Evolutionary conservation across 164 flowering plant species (phyloP).

Genomic region (Dillenia suffruticosa): DNA sequence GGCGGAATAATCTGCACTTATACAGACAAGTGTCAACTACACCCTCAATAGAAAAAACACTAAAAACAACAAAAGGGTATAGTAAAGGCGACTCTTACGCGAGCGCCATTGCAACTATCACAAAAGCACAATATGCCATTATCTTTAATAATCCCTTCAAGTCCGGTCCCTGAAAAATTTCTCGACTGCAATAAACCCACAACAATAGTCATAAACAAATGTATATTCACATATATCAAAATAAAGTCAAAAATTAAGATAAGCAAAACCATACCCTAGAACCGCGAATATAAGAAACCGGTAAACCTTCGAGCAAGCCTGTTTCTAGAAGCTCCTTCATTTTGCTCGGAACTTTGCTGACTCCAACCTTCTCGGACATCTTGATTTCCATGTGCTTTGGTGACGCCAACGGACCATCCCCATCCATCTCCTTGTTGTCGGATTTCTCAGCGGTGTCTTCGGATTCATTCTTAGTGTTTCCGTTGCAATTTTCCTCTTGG

Average conservation of each 20-base stretch:
- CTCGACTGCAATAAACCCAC: neutral
- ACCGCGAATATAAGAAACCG: slow-evolving; percentile 46
- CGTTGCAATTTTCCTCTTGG: slow-evolving; percentile 1
- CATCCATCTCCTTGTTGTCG: neutral
- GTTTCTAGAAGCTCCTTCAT: slow-evolving; percentile 61
- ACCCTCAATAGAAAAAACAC: neutral
- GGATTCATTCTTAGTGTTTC: slow-evolving; percentile 2
- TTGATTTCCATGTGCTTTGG: slow-evolving; percentile 19
- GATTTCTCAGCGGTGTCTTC: slow-evolving; percentile 5
- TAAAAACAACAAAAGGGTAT: neutral
- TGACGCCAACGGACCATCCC: slow-evolving; percentile 3
- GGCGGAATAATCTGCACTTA: slow-evolving; percentile 55
- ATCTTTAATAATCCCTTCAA: slow-evolving; percentile 58
- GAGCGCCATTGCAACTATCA: slow-evolving; percentile 42
- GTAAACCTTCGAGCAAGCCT: slow-evolving; percentile 64
- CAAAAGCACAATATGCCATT: slow-evolving; percentile 67
- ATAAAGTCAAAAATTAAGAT: neutral
- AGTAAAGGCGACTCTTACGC: slow-evolving; percentile 34
- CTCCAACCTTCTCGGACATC: slow-evolving; percentile 21
- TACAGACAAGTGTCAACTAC: neutral
- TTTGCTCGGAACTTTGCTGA: slow-evolving; percentile 36
- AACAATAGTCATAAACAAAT: neutral
- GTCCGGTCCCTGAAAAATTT: slow-evolving; percentile 17
- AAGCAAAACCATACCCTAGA: slow-evolving; percentile 33
- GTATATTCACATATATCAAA: neutral